phyloP scores from a whole-genome alignment of 495 filamentous ascomycete genomes.

The Amniculicola lignicola region DNA sequence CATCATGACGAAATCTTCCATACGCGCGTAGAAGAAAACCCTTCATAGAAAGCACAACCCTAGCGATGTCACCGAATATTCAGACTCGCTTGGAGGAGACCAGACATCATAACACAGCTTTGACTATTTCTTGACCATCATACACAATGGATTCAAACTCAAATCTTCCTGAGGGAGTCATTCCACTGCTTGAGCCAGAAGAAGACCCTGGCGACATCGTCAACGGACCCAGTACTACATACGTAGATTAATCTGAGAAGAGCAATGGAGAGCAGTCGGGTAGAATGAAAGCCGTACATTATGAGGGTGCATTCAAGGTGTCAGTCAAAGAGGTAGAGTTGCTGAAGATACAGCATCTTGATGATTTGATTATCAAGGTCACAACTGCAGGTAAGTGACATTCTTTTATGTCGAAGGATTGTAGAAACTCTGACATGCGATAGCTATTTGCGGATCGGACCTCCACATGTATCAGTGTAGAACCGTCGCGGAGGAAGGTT shows the following conservation, averaged over 20 bases:
- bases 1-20: no score
- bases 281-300: conserved; percentile 56
- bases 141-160: neutral
- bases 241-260: neutral
- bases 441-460: conserved; percentile 54
- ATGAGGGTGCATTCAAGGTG: conserved; percentile 53
- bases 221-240: neutral
- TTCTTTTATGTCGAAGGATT: neutral
- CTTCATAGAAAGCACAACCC: no score
- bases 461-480: conserved; percentile 53
- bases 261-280: no score
- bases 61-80: neutral
- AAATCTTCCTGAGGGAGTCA: neutral
- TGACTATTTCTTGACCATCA: neutral
- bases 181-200: conserved; percentile 4
- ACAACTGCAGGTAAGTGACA: conserved; percentile 47
- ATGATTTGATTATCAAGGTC: conserved; percentile 56
- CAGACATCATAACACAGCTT: neutral
- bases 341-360: conserved; percentile 53
- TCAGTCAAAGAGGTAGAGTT: conserved; percentile 49
- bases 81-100: neutral
- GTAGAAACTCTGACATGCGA: neutral
- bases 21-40: no score
- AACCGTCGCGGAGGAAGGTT: conserved; percentile 11
- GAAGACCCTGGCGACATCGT: conserved; percentile 1